A percentile compares a stretch with the other conserved stretches of the same genome.
phyloP scores from a whole-genome alignment of 164 flowering plant species.

The Warburgia ugandensis region DNA sequence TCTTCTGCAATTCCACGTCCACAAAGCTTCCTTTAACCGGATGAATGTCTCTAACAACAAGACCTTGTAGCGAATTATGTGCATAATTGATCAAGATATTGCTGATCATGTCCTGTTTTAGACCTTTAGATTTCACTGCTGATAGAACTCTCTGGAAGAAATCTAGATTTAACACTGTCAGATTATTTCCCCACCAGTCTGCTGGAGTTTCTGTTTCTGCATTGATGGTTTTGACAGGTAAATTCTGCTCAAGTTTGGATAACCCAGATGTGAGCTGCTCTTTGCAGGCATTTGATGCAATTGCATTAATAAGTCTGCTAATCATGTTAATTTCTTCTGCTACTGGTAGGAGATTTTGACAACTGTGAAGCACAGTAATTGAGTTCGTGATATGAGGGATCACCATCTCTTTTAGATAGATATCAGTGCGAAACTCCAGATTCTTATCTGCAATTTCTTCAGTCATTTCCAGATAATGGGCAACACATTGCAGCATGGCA shows the following conservation, averaged over 20 bases:
- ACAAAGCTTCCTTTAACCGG: constrained; percentile 37
- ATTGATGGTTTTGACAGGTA: constrained; percentile 31
- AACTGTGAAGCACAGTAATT: constrained; percentile 65
- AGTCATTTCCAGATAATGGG: constrained; percentile 84
- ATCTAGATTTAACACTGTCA: constrained; percentile 60
- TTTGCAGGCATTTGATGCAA: constrained; percentile 77
- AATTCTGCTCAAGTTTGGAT: constrained; percentile 64
- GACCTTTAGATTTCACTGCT: constrained; percentile 75
- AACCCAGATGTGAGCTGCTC: constrained; percentile 90
- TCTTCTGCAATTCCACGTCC: constrained; percentile 65
- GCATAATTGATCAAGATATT: constrained; percentile 75
- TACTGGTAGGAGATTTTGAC: constrained; percentile 60
- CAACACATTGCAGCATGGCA: constrained; percentile 61
- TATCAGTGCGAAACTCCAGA: constrained; percentile 51
- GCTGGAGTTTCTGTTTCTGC: constrained; percentile 54
- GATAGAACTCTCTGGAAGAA: constrained; percentile 79
- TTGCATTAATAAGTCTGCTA: constrained; percentile 46
- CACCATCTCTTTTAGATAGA: constrained; percentile 56
- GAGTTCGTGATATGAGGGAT: constrained; percentile 67
- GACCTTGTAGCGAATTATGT: constrained; percentile 65
- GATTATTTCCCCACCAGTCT: constrained; percentile 93
- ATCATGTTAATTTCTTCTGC: constrained; percentile 77
- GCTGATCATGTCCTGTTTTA: constrained; percentile 72
- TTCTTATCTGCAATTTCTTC: constrained; percentile 85
- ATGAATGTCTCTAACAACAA: constrained; percentile 45